Base-by-base conservation (phyloP, 163 green algal species). In the Scenedesmus sp. region DNA sequence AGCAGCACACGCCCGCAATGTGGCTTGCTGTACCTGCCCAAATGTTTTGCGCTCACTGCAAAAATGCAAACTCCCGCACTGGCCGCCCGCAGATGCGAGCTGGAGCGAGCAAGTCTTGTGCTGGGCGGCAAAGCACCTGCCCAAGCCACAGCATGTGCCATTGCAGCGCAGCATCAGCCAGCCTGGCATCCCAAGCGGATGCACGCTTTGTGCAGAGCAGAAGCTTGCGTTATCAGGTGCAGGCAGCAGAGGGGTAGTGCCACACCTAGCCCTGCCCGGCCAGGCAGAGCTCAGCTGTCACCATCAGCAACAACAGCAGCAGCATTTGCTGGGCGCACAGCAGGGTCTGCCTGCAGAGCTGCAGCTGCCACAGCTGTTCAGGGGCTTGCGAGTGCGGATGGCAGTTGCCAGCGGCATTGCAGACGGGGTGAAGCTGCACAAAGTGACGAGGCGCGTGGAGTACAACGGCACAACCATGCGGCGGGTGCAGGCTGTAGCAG, bases 381-480 rank as follows among this genome's bases (percentile, higher is more conserved):
- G 94, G 56, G 96, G 96, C 18, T 84, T 97, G 66, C 77, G 93
- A 0, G 96, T 97, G 34, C 93, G 96, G 23, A 90, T 90, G 86
- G 73, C 54, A 55, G 66, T 90, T 13, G 86, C 86, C 9, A 84
- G 18, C 4, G 86, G 86, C 57, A 64, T 85, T 57, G 86, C 73
- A 16, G 67, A 90, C 2, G 9, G 23, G 12, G 86, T 90, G 73
- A 55, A 66, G 46, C 54, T 90, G 55, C 86, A 85, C 86, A 90
- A 85, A 67, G 93, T 96, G 64, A 97, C 92, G 18, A 86, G 92
- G 46, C 93, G 95, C 5, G 90, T 93, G 46, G 95, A 97, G 92
- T 96, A 96, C 77, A 88, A 86, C 18, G 95, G 95, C 1, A 82
- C 92, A 64, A 88, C 94, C 54, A 90, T 94, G 70, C 81, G 88